These are phyloP conservation scores for Agastache rugosa DNA, from an alignment of 257 asterid species.

Conservation along the genomic window DNA sequence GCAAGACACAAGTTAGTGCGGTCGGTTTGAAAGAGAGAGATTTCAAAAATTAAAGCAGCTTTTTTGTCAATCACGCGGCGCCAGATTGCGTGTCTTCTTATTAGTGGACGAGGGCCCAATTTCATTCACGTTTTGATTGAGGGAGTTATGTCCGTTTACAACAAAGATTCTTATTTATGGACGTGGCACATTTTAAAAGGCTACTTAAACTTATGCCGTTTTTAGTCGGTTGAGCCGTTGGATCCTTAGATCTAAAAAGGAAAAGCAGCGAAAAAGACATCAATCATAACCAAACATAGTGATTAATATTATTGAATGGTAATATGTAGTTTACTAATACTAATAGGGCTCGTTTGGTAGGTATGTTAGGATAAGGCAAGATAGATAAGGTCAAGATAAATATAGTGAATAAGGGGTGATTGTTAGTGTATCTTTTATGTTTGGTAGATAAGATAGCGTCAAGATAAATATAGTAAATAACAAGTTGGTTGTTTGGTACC, in stretches of 20 bases:
- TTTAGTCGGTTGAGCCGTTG: constrained; percentile 44
- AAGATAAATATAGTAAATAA: too few species aligned
- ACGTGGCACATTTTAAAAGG: constrained; percentile 46
- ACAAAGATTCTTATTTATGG: constrained; percentile 32
- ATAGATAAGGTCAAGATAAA: too few species aligned
- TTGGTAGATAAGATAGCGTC: too few species aligned
- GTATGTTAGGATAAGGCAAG: too few species aligned
- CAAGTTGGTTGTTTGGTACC: too few species aligned
- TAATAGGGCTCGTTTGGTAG: too few species aligned
- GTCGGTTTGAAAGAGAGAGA: constrained; percentile 42
- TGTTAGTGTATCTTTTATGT: too few species aligned
- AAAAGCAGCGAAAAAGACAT: constrained; percentile 13
- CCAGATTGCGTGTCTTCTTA: constrained; percentile 33
- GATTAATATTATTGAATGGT: background rate
- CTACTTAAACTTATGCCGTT: constrained; percentile 32
- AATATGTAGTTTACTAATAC: background rate
- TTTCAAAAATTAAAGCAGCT: constrained; percentile 23
- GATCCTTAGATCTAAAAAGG: constrained; percentile 8
- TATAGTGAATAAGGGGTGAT: too few species aligned
- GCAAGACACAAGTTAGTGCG: constrained; percentile 36
- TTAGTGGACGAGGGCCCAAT: constrained; percentile 31
- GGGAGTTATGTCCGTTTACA: constrained; percentile 12
- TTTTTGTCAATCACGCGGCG: constrained; percentile 22
- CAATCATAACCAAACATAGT: background rate
- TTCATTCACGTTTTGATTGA: constrained; percentile 46